These are phyloP conservation scores for Apiospora malaysiana DNA, from an alignment of 2,329 filamentous ascomycete species.

Conservation along the genomic window DNA sequence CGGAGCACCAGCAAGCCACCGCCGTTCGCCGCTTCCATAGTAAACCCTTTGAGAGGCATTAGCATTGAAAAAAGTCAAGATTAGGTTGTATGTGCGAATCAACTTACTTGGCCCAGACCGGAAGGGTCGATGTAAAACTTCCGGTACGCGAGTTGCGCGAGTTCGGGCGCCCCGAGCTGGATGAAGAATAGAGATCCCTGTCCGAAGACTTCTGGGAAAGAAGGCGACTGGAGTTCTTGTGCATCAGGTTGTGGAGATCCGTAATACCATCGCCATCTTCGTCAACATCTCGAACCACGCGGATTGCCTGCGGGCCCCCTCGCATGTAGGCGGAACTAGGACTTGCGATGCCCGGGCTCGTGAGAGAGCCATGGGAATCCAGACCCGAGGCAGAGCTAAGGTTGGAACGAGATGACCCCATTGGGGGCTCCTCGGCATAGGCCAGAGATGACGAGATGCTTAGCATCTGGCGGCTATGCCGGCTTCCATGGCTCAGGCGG, in stretches of 20 bases:
- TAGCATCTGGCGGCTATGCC: conserved; percentile 58
- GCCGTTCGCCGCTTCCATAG: conserved; percentile 70
- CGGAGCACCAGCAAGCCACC: conserved; percentile 54
- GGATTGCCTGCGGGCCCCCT: conserved; percentile 43
- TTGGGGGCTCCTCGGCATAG: conserved; percentile 44
- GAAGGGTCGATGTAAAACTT: conserved; percentile 54
- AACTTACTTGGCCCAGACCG: conserved; percentile 59
- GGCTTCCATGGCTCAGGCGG: conserved; percentile 53
- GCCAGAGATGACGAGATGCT: conserved; percentile 63
- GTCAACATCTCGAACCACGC: conserved; percentile 62
- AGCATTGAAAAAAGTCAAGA: conserved; percentile 23
- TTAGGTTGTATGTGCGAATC: background rate
- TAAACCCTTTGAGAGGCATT: conserved; percentile 59
- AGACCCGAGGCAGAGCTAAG: background rate
- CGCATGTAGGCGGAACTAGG: conserved; percentile 53
- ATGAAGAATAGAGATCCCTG: conserved; percentile 57
- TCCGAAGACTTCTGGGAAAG: conserved; percentile 58
- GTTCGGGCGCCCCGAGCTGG: conserved; percentile 46
- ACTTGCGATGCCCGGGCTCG: background rate
- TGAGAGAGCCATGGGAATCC: background rate
- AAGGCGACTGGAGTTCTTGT: conserved; percentile 60
- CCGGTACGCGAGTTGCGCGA: conserved; percentile 37
- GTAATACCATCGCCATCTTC: conserved; percentile 69
- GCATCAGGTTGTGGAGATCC: conserved; percentile 60
- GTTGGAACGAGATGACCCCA: background rate